Base-by-base conservation (phyloP, 1,284 basidiomycete species). In the Afroboletus lepidellus region DNA sequence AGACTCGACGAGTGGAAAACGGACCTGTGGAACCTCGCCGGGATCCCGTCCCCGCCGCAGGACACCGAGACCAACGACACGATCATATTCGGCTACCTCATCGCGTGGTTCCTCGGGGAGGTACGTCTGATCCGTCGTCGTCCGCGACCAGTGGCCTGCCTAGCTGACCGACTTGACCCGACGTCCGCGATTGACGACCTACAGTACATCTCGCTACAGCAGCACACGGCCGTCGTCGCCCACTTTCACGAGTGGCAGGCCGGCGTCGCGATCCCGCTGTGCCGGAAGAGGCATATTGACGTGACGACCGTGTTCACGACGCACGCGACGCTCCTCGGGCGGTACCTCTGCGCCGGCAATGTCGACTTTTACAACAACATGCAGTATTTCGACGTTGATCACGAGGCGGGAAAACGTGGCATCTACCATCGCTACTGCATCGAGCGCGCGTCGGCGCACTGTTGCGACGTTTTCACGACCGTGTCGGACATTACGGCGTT, bases 231-330 rank as follows among this genome's bases (percentile, higher is more conserved):
- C 42, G 90, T 99, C 61, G 83, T 98, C 57, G 94, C 94, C 57
- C 96, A 98, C 74, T 98, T 99, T 78, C 96, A 99, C 75, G 96
- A 99, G 74, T 99, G 96, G 96, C 95, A 98, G 71, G 95, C 94
- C 7, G 96, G 96, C 52, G 84, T 98, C 37, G 94, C 96, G 27
- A 98, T 99, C 56, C 94, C 96, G 3, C 83, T 99, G 20, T 95
- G 92, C 74, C 82, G 96, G 60, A 98, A 98, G 76, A 83, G 96
- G 52, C 94, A 97, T 69, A 90, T 99, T 68, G 96, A 98, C 73
- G 88, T 98, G 57, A 98, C 95, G 41, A 98, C 96, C 67, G 92
- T 99, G 63, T 94, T 94, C 75, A 98, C 95, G 24, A 98, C 96
- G 38, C 95, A 98, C 70, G 96, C 96, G n/a, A 99, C 96, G 5